These are phyloP conservation scores for Thelonectria rubi DNA, from an alignment of 2,329 filamentous ascomycete species.

Conservation along the genomic window DNA sequence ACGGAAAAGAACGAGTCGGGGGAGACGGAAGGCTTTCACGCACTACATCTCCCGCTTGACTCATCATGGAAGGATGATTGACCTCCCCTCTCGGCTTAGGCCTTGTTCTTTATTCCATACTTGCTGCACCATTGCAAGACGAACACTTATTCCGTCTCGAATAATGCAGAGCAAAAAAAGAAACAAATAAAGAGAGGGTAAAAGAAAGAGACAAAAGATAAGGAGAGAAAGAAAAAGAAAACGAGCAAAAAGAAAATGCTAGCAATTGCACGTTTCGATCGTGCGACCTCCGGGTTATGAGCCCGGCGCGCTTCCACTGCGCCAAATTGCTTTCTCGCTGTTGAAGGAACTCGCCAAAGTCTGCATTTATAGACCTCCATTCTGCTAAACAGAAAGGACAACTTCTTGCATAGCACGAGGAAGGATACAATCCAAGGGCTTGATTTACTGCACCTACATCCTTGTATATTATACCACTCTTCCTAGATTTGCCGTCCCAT, in stretches of 20 bases:
- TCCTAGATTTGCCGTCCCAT: too few relatives aligned
- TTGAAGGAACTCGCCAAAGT: not conserved
- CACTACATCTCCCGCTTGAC: too few relatives aligned
- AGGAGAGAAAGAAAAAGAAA: not conserved
- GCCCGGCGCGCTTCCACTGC: slow-evolving; percentile 25
- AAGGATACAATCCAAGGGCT: too few relatives aligned
- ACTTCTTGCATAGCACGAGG: too few relatives aligned
- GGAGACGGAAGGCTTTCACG: too few relatives aligned
- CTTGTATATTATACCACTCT: too few relatives aligned
- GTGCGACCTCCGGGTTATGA: slow-evolving; percentile 25
- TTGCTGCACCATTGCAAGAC: too few relatives aligned
- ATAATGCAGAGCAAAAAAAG: not conserved
- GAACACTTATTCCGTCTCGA: not conserved
- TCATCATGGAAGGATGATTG: too few relatives aligned
- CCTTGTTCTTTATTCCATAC: too few relatives aligned
- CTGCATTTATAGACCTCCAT: not conserved
- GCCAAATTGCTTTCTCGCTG: slow-evolving; percentile 19
- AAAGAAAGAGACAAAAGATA: not conserved
- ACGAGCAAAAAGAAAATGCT: slow-evolving; percentile 1
- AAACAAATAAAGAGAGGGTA: not conserved
- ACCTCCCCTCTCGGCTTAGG: too few relatives aligned
- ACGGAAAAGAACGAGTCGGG: too few relatives aligned
- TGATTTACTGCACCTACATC: too few relatives aligned
- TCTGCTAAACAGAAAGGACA: not conserved
- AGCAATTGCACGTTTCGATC: slow-evolving; percentile 26